Conservation (phyloP, 163 green algal species). For the Scenedesmus sp. region DNA sequence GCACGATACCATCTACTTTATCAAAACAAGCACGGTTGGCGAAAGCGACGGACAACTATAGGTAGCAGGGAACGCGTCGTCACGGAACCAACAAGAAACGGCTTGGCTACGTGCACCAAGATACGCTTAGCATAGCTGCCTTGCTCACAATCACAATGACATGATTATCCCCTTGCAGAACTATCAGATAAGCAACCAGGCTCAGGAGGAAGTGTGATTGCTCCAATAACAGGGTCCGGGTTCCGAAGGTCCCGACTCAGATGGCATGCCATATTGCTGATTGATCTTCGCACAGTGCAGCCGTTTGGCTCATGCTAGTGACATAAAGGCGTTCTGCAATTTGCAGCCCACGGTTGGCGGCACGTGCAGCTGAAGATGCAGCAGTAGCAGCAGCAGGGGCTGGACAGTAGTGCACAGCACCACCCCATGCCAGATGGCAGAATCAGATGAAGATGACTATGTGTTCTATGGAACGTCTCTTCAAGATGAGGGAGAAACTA, state of each 20-base stretch:
- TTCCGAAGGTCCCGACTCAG: not conserved
- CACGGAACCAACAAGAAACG: not conserved
- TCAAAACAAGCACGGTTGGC: too few relatives aligned
- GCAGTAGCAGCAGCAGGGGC: not conserved
- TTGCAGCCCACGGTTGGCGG: too few relatives aligned
- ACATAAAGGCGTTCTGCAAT: too few relatives aligned
- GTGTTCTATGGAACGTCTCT: conserved; percentile 79
- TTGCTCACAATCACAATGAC: not conserved
- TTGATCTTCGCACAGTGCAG: not conserved
- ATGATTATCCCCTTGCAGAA: not conserved
- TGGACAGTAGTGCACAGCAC: not conserved
- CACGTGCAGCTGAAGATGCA: not conserved
- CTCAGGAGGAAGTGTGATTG: not conserved
- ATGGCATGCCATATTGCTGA: not conserved
- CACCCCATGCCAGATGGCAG: conserved; percentile 27
- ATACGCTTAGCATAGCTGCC: not conserved
- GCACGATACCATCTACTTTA: not conserved
- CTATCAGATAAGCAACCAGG: not conserved
- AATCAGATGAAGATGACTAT: conserved; percentile 72
- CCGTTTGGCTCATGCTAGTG: too few relatives aligned
- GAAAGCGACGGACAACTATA: not conserved
- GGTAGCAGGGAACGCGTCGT: not conserved
- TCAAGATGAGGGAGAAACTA: conserved; percentile 65
- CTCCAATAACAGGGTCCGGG: not conserved
- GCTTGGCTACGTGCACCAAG: not conserved